phyloP scores from a whole-genome alignment of 768 basidiomycete genomes.

The Tulasnella sp. region DNA sequence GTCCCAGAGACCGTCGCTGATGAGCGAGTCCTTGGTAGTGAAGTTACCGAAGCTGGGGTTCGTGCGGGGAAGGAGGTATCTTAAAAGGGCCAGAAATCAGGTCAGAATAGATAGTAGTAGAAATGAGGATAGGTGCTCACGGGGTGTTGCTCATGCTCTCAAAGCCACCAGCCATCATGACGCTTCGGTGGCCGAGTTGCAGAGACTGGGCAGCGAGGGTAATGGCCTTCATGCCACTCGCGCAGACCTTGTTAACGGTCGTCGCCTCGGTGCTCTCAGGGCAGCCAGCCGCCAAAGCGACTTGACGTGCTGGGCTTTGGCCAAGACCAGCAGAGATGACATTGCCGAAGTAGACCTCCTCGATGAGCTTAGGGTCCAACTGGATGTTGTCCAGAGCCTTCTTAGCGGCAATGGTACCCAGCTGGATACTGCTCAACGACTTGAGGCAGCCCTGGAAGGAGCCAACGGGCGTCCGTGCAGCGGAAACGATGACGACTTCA shows the following conservation, averaged over 20 bases:
- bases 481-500: conserved; percentile 93
- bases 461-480: conserved; percentile 91
- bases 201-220: conserved; percentile 93
- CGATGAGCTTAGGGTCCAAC: conserved; percentile 78
- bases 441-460: conserved; percentile 91
- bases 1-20: conserved; percentile 93
- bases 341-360: conserved; percentile 97
- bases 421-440: conserved; percentile 84
- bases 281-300: conserved; percentile 88
- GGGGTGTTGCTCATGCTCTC: conserved; percentile 99
- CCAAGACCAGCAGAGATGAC: conserved; percentile 98
- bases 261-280: conserved; percentile 88
- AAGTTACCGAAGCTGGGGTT: conserved; percentile 90
- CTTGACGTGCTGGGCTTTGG: conserved; percentile 97
- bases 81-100: not conserved
- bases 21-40: conserved; percentile 81
- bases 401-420: conserved; percentile 87
- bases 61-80: conserved; percentile 67
- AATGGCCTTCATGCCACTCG: conserved; percentile 94
- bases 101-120: conserved; percentile 27
- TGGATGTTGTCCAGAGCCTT: conserved; percentile 81
- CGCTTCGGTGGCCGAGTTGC: conserved; percentile 77
- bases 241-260: conserved; percentile 99
- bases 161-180: conserved; percentile 96
- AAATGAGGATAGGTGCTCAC: conserved; percentile 57